Percentiles rank a stretch among this genome's conserved stretches.
phyloP scores from a whole-genome alignment of 2,329 filamentous ascomycete genomes.

The Penicillium nordicum region DNA sequence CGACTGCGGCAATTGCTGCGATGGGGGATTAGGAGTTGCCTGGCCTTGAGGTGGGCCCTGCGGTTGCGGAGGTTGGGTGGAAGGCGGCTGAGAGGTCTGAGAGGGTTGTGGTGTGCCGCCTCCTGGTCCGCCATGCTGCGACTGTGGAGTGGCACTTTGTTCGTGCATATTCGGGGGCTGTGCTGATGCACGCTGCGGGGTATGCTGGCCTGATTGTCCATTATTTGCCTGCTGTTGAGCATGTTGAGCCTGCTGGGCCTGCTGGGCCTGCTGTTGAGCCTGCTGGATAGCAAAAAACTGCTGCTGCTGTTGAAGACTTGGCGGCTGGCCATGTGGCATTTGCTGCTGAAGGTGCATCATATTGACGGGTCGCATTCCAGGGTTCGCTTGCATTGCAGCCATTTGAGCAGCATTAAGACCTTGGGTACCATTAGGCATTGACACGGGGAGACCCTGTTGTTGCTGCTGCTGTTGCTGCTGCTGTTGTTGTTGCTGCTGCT shows the following conservation, averaged over 20 bases:
- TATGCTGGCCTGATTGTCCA: conserved; percentile 23
- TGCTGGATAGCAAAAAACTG: conserved; percentile 39
- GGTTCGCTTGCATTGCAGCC: conserved; percentile 44
- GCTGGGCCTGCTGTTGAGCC: conserved; percentile 36
- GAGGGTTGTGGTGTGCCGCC: conserved; percentile 39
- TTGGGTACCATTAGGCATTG: conserved; percentile 42
- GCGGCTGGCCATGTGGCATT: conserved; percentile 40
- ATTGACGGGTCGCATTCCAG: conserved; percentile 39
- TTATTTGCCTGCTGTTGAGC: conserved; percentile 23
- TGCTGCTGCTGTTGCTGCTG: conserved; percentile 34
- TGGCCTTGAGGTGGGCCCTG: conserved; percentile 36
- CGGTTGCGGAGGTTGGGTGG: conserved; percentile 35
- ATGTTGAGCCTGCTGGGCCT: conserved; percentile 24
- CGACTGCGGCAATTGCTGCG: conserved; percentile 38
- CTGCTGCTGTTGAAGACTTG: conserved; percentile 45
- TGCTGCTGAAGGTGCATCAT: conserved; percentile 43
- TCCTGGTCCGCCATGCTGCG: conserved; percentile 41
- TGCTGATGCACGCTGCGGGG: conserved; percentile 41
- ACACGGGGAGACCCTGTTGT: conserved; percentile 38
- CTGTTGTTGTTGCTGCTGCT: conserved; percentile 32
- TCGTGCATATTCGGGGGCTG: conserved; percentile 45
- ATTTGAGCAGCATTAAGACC: conserved; percentile 42
- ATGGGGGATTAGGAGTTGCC: conserved; percentile 35
- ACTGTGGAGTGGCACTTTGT: conserved; percentile 43
- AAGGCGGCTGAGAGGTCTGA: conserved; percentile 28